Percentiles rank a stretch among this genome's conserved stretches.
Evolutionary conservation across 352 stramenopile species (phyloP).

Genomic region (Pythium dissotocum): DNA sequence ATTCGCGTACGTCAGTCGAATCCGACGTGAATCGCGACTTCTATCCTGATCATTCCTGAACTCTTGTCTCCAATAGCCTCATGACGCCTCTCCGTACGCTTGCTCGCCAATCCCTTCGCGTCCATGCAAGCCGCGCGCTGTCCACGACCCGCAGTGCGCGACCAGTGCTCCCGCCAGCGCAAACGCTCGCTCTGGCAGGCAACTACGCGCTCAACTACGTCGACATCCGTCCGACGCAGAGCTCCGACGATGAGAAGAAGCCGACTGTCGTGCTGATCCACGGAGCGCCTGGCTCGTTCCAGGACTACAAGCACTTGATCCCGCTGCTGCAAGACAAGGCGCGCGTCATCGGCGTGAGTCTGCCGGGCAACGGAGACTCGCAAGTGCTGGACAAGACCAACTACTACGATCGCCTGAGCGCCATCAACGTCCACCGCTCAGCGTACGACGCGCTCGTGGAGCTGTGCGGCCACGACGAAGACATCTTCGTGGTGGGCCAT

Average conservation of each 20-base stretch:
- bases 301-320: constrained; percentile 55
- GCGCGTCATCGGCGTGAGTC: constrained; percentile 32
- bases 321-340: constrained; percentile 34
- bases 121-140: not conserved
- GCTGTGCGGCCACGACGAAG: constrained; percentile 22
- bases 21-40: constrained; percentile 1
- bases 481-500: constrained; percentile 34
- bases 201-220: constrained; percentile 28
- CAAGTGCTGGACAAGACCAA: constrained; percentile 21
- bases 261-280: constrained; percentile 55
- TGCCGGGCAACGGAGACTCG: constrained; percentile 32
- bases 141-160: not conserved
- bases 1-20: not conserved
- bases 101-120: not conserved
- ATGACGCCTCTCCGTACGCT: not conserved
- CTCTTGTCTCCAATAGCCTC: not conserved
- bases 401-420: constrained; percentile 26
- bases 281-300: constrained; percentile 50
- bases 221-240: constrained; percentile 18
- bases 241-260: constrained; percentile 4
- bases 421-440: constrained; percentile 20
- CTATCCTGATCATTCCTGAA: not conserved
- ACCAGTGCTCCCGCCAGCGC: constrained; percentile 9
- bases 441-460: constrained; percentile 30
- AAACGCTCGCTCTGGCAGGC: constrained; percentile 12